Evolutionary conservation across 106 monocot species (phyloP), one percentile per base, ranked within the genome.

Genomic region (Allium sativum): DNA sequence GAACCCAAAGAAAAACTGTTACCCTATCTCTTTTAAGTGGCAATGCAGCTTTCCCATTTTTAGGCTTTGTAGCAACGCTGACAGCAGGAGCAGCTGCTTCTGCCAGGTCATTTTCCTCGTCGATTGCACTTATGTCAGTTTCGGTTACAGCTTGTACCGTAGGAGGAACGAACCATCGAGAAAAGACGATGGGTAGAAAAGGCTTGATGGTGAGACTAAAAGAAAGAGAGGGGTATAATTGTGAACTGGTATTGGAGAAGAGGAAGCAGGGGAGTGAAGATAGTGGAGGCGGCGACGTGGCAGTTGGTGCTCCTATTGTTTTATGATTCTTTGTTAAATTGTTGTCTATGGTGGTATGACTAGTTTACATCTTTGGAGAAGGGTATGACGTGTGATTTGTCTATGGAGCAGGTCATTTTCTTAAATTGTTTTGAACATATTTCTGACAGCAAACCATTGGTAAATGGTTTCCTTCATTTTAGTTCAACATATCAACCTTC

Each of bases 1-100:
- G 13, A 50, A 50, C 48, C 48, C 48, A 50, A 55, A 18, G 18
- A 15, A 55, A 17, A 55, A 55, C 6, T 19, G 22, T 7, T 81
- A 95, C 94, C 69, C 94, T 83, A 44, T 96, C 96, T 68, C 90
- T 74, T 84, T 96, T 96, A 63, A 81, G 83, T 8, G 54, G 76
- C 59, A 91, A 68, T 10, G 90, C 90, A 44, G 90, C 87, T 78
- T 96, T 96, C 14, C 87, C 87, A 0, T 66, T 78, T 68, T 87
- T 90, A 6, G 87, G 87, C 73, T 87, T 87, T 7, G 78, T 40
- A 0, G 82, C 65, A 4, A 90, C 65, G 0, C 74, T 10, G 18
- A 56, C 40, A 10, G 87, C 52, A 9, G 43, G 19, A 9, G 77
- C 56, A 8, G 65, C 51, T 7, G 61, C 65, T 16, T 43, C 59